phyloP scores from a whole-genome alignment of 768 basidiomycete species.

The Hypholoma fasciculare region DNA sequence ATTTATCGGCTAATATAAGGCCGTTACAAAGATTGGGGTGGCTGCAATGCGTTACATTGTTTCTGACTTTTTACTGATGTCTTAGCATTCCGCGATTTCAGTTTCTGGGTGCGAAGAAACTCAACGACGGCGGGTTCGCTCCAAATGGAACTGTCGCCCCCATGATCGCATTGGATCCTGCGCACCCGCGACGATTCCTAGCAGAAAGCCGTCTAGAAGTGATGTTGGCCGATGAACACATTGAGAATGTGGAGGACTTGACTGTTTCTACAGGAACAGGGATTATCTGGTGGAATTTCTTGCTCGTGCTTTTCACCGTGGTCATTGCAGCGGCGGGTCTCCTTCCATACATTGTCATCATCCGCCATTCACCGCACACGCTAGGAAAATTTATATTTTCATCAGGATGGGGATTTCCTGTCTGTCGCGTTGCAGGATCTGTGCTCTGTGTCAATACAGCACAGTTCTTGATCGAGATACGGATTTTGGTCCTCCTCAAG shows the following conservation, averaged over 20 bases:
- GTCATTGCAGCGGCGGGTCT: not conserved
- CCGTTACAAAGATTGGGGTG: no score
- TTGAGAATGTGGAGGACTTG: slow-evolving; percentile 10
- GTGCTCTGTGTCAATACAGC: slow-evolving; percentile 1
- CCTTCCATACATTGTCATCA: slow-evolving; percentile 7
- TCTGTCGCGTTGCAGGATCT: slow-evolving; percentile 5
- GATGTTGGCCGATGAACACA: slow-evolving; percentile 11
- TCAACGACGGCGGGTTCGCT: slow-evolving; percentile 8
- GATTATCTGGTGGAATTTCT: slow-evolving; percentile 8
- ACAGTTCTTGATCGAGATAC: slow-evolving; percentile 9
- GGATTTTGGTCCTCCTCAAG: slow-evolving; percentile 6
- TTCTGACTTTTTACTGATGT: no score
- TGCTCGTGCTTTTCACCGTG: not conserved
- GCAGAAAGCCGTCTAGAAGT: slow-evolving; percentile 8
- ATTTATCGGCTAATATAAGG: no score
- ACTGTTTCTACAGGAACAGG: not conserved
- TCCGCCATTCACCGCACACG: not conserved
- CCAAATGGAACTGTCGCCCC: slow-evolving; percentile 7
- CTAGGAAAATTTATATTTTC: not conserved
- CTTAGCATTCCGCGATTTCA: slow-evolving; percentile 1
- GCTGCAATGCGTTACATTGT: no score
- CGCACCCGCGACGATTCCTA: slow-evolving; percentile 8
- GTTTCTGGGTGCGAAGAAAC: slow-evolving; percentile 7
- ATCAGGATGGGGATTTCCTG: slow-evolving; percentile 9
- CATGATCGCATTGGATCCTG: slow-evolving; percentile 9